Percentiles rank a stretch among this genome's conserved stretches.
Conservation (phyloP, 257 asterid species). For the Buddleja alternifolia region DNA sequence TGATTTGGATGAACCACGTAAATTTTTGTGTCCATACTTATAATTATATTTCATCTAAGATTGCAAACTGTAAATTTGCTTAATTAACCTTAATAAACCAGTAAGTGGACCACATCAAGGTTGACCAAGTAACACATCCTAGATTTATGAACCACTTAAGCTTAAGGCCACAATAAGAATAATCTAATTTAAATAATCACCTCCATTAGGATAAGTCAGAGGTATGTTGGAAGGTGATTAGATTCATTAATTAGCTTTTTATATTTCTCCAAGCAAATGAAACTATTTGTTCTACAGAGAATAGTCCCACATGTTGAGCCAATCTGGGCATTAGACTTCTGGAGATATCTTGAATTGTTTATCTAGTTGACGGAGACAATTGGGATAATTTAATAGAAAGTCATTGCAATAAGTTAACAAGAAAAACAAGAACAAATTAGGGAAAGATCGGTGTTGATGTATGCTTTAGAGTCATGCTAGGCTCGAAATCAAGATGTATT, state of each 20-base stretch:
- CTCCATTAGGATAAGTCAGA: conserved; percentile 36
- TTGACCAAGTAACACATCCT: conserved; percentile 37
- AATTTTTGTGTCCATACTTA: too few species aligned
- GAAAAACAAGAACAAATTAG: conserved; percentile 14
- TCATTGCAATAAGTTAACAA: conserved; percentile 27
- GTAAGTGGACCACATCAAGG: conserved; percentile 31
- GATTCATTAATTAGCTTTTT: conserved; percentile 17
- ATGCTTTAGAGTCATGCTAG: too few species aligned
- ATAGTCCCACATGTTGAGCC: conserved; percentile 32
- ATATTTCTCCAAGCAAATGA: conserved; percentile 1
- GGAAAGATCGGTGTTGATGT: too few species aligned
- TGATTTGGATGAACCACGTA: too few species aligned
- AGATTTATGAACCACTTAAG: conserved; percentile 30
- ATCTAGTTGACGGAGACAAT: conserved; percentile 17
- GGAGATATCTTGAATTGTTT: neutral
- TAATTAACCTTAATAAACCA: conserved; percentile 22
- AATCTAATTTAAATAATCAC: conserved; percentile 30
- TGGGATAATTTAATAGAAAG: conserved; percentile 11
- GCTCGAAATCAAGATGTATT: too few species aligned
- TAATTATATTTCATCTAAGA: conserved; percentile 25
- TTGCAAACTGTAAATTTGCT: conserved; percentile 27
- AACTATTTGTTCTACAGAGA: conserved; percentile 26
- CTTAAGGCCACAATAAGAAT: conserved; percentile 18
- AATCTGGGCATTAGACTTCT: conserved; percentile 22
- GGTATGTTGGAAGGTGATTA: conserved; percentile 37